Percentiles rank a stretch among this genome's conserved stretches.
These are phyloP conservation scores for Syzygium oleosum DNA, from an alignment of 345 rosid genomes.

Conservation along the genomic window DNA sequence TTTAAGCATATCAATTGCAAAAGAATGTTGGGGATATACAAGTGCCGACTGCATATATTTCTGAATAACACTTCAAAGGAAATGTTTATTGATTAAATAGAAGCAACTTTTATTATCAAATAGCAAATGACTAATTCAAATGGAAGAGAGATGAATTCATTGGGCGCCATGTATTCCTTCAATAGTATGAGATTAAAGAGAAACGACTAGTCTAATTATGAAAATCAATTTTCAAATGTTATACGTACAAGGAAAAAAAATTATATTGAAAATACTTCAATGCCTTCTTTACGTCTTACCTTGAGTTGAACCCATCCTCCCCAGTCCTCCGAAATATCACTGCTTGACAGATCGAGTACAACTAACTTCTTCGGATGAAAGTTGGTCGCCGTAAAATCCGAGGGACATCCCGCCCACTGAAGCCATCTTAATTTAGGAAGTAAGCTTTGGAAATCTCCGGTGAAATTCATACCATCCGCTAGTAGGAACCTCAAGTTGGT, in stretches of 20 bases:
- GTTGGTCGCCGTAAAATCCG: neutral
- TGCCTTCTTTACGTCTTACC: neutral
- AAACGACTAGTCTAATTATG: neutral
- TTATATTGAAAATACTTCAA: neutral
- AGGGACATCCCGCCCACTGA: accelerated
- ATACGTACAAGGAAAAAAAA: neutral
- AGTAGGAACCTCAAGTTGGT: neutral
- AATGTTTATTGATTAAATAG: too few relatives aligned
- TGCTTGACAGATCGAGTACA: accelerated
- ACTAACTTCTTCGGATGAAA: neutral
- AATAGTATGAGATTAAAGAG: neutral
- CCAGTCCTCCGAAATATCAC: neutral
- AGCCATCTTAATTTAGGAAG: neutral
- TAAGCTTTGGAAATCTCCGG: neutral
- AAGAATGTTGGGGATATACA: too few relatives aligned
- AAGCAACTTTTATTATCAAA: neutral
- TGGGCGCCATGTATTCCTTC: accelerated
- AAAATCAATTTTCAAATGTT: neutral
- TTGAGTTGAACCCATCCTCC: neutral
- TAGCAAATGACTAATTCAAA: neutral
- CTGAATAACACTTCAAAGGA: neutral
- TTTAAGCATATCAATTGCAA: neutral
- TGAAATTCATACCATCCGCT: neutral
- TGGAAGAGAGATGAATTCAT: neutral
- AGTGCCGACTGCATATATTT: neutral